phyloP scores from a whole-genome alignment of 2,329 filamentous ascomycete genomes.

The Leptographium radiaticola region DNA sequence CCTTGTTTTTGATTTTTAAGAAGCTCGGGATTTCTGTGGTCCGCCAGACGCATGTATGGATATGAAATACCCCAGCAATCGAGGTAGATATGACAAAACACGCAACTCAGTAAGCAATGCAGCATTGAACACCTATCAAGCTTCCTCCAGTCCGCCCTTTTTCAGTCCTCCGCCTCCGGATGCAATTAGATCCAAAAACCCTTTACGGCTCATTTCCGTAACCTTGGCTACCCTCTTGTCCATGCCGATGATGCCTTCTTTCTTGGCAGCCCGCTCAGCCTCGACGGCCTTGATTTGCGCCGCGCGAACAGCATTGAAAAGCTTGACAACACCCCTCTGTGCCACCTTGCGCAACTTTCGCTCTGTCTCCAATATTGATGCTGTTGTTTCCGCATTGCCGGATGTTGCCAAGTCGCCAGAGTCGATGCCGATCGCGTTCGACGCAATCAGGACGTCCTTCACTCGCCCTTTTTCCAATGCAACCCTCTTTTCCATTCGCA shows the following conservation, averaged over 20 bases:
- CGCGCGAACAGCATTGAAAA: constrained; percentile 90
- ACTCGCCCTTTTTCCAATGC: constrained; percentile 79
- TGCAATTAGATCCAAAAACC: constrained; percentile 83
- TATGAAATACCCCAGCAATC: constrained; percentile 1
- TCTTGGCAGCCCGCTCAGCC: constrained; percentile 55
- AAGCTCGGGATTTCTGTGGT: neutral
- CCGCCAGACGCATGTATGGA: neutral
- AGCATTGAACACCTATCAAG: constrained; percentile 17
- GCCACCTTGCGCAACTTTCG: constrained; percentile 73
- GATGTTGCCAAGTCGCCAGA: constrained; percentile 16
- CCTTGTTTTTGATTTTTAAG: neutral
- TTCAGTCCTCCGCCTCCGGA: constrained; percentile 46
- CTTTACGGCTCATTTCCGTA: constrained; percentile 93
- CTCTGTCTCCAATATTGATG: constrained; percentile 55
- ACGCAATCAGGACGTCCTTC: constrained; percentile 63
- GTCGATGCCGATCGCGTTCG: constrained; percentile 8
- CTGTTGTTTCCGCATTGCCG: constrained; percentile 31
- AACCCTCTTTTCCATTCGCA: constrained; percentile 67
- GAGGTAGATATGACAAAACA: neutral
- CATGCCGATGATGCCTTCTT: constrained; percentile 65
- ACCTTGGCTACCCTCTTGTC: constrained; percentile 73
- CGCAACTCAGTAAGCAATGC: constrained; percentile 2
- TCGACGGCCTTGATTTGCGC: constrained; percentile 82
- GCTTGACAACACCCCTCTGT: constrained; percentile 83
- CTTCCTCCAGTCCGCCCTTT: constrained; percentile 45